Base-by-base conservation (phyloP, 1,139 yeast species). In the Suhomyces maxii region DNA sequence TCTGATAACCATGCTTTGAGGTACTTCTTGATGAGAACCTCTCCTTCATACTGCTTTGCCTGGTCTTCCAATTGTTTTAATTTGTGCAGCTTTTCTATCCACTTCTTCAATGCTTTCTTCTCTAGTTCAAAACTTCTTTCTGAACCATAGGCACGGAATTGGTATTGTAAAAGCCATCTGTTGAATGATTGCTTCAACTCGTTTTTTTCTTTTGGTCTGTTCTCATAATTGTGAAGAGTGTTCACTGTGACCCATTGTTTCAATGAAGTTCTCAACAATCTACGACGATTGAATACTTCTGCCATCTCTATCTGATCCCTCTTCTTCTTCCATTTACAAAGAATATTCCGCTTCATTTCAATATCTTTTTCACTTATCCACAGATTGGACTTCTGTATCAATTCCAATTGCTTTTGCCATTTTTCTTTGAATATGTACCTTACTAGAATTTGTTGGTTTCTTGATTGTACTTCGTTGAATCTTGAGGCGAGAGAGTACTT, bases 301-400 rank as follows among this genome's bases (percentile, higher is more conserved):
- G 43, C 39, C 7, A 34, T 12, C 9, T 36, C 37, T 6, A 12
- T 28, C 8, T 31, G 45, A 6, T 8, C 36, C 12, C 37, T 44
- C 9, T 43, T 41, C 1, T 47, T 45, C 23, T 45, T 48, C 69
- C 68, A 64, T n/a, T 42, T 36, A 3, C 36, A 25, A 25, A 61
- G 51, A 8, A 42, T 34, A 1, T 34, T 34, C 5, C 30, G 26
- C 35, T 49, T 51, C 28, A 55, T 33, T 3, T 32, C 11, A 6
- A n/a, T n/a, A 6, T 52, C 37, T 31, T 47, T 47, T 11, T 34
- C 33, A 1, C n/a, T 12, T 9, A 37, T 35, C 10, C 44, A 26
- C 5, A 39, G 31, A 3, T 42, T 41, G 7, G 53, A 53, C 8
- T 40, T 37, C 4, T 36, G 26, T 7, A 36, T 40, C 18, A 59